Percentiles rank a stretch among this genome's conserved stretches.
Conservation (phyloP, 2,329 filamentous ascomycete species). For the Zalaria obscura region DNA sequence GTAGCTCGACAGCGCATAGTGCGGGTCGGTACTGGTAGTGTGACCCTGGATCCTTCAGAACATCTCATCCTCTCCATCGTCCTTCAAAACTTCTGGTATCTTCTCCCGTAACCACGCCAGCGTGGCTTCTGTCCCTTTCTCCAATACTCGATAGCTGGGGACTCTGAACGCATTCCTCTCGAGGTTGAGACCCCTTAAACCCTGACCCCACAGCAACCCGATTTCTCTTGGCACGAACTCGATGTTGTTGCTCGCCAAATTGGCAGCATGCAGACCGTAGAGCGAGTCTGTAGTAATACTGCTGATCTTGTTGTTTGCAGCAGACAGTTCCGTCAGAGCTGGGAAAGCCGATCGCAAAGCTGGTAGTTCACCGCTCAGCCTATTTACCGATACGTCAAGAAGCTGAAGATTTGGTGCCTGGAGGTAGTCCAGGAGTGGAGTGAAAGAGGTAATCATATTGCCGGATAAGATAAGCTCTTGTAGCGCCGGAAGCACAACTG, state of each 20-base stretch:
- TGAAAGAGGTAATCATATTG: slow-evolving; percentile 59
- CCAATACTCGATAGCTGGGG: slow-evolving; percentile 68
- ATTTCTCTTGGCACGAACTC: slow-evolving; percentile 66
- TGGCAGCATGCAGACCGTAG: slow-evolving; percentile 58
- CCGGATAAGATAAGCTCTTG: slow-evolving; percentile 62
- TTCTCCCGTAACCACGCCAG: slow-evolving; percentile 67
- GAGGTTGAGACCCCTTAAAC: slow-evolving; percentile 56
- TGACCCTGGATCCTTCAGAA: slow-evolving; percentile 2
- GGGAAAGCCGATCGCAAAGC: slow-evolving; percentile 54
- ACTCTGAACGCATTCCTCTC: slow-evolving; percentile 79
- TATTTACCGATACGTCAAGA: slow-evolving; percentile 71
- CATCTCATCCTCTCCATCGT: slow-evolving; percentile 4
- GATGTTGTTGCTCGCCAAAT: slow-evolving; percentile 77
- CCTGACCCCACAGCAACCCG: slow-evolving; percentile 58
- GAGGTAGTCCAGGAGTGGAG: slow-evolving; percentile 50
- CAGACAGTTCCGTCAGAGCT: slow-evolving; percentile 53
- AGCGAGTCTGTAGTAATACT: slow-evolving; percentile 56
- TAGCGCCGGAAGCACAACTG: slow-evolving; percentile 49
- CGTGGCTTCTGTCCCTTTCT: slow-evolving; percentile 75
- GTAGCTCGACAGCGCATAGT: background rate
- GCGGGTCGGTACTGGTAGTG: too few species aligned
- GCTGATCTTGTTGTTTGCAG: slow-evolving; percentile 64
- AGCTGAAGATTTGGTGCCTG: slow-evolving; percentile 62
- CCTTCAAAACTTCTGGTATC: slow-evolving; percentile 38
- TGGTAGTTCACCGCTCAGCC: slow-evolving; percentile 55